Base-by-base conservation (phyloP, 2,329 filamentous ascomycete genomes). In the Polytolypa hystricis region DNA sequence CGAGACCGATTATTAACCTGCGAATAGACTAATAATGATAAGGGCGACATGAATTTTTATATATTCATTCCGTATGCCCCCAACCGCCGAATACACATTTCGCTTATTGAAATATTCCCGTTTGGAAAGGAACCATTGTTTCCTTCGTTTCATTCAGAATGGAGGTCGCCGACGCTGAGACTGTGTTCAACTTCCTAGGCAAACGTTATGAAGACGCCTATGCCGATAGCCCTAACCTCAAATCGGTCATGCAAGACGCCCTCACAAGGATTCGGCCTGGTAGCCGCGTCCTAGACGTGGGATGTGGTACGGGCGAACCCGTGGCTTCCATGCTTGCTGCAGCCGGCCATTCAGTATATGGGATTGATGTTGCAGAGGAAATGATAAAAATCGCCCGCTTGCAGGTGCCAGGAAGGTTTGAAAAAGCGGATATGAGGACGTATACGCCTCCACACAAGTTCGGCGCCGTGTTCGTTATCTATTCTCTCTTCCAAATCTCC, bases 271-370 rank as follows among this genome's bases (percentile, higher is more conserved):
- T 46, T 5, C 15, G 29, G 4, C 26, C 42, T 2, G 14, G 32
- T 5, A 39, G 36, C 21, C 17, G n/a, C 5, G 33, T 49, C 5
- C 39, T 49, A 7, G 45, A 49, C 21, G 43, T 49, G 4, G 47
- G 47, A 3, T 46, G 47, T 28, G 47, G 47, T 8, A 49, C 47
- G 1, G 47, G 47, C 1, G 42, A 44, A 21, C 47, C 47, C 4
- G 40, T 42, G 4, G 38, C 43, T 2, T 39, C 37, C 20, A 27
- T 49, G 2, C 40, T 42, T 7, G 14, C 14, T 1, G n/a, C n/a
- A n/a, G 40, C 43, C 6, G 45, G 43, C 9, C 45, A 46, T 28
- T 18, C 35, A 3, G 39, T 44, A 8, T 17, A 46, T n/a, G 45
- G 42, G 25, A 47, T 47, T 21, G 44, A 45, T 26, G 18, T 43